Evolutionary conservation across 805 yeast genomes (phyloP), one percentile per base, ranked within the genome.

Genomic region (Lipomyces mesembrius): DNA sequence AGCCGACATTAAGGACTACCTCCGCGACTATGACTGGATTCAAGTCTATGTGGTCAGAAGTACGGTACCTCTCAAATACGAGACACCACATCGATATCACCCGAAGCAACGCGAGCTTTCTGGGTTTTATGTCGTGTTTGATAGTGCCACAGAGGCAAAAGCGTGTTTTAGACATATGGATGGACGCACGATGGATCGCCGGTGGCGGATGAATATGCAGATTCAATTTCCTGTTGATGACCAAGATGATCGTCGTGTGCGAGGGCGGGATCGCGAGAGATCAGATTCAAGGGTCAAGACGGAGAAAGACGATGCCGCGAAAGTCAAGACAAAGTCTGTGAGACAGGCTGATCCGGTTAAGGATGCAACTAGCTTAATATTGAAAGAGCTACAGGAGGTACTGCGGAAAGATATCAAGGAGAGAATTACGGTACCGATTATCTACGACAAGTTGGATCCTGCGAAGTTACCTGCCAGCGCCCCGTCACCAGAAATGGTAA

Each of bases 81-180:
- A 64, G 57, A 37, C 51, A 25, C 39, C n/a, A 20, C 57, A 61
- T 29, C 29, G 53, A 51, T 60, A 56, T 54, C 62, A 61, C 55
- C 66, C 65, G 2, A 37, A 32, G 29, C 59, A 62, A 46, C 82
- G 86, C 3, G 93, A 89, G 70, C 71, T 72, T 0, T 77, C 83
- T 0, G 97, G 97, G 0, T 88, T 88, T 71, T 91, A 84, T 72
- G 80, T 91, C 51, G 87, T 90, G 0, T 92, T 92, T 77, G 86
- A 87, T 71, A 81, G 83, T 20, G 76, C 83, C 14, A 77, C 77
- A 46, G 90, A 88, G 67, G 88, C 91, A 37, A 83, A 84, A 68
- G 76, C 81, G 39, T 89, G 91, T 71, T 88, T 83, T 72, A 80
- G 82, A 35, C 78, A 81, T 49, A 89, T 86, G 76, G 90, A 89